These are phyloP conservation scores for Hibiscus tridactylites DNA, from an alignment of 345 rosid genomes.

Conservation along the genomic window DNA sequence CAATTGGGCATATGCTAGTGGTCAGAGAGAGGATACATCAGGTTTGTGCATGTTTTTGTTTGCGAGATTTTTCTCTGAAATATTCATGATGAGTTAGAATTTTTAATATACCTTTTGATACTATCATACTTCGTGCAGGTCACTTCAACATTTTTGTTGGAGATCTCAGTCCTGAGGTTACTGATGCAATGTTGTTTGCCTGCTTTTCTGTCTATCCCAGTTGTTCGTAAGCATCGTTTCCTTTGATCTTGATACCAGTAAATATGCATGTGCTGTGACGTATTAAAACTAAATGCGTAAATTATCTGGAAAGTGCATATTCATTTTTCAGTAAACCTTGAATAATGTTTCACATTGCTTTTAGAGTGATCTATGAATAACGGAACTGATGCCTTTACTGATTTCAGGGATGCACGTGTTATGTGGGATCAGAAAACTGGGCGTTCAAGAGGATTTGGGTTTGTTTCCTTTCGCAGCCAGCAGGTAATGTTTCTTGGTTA, in stretches of 20 bases:
- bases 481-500: conserved; percentile 37
- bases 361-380: neutral
- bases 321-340: conserved; percentile 1
- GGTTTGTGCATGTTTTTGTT: conserved; percentile 13
- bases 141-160: conserved; percentile 95
- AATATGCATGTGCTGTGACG: neutral
- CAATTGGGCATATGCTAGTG: neutral
- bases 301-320: neutral
- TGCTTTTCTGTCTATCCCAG: conserved; percentile 83
- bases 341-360: conserved; percentile 2
- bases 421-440: conserved; percentile 99
- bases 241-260: neutral
- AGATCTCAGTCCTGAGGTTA: conserved; percentile 97
- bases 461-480: conserved; percentile 91
- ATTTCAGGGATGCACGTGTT: conserved; percentile 76
- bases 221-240: conserved; percentile 75
- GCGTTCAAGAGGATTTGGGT: conserved; percentile 97
- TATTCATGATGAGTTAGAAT: conserved; percentile 1
- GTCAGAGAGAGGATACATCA: conserved; percentile 1
- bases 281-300: neutral
- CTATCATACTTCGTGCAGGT: conserved; percentile 36
- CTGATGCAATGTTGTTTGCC: conserved; percentile 81
- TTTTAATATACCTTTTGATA: conserved; percentile 8
- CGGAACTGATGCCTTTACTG: conserved; percentile 3
- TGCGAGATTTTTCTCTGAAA: neutral